These are phyloP conservation scores for Geopyxis carbonaria DNA, from an alignment of 495 filamentous ascomycete species.

Conservation along the genomic window DNA sequence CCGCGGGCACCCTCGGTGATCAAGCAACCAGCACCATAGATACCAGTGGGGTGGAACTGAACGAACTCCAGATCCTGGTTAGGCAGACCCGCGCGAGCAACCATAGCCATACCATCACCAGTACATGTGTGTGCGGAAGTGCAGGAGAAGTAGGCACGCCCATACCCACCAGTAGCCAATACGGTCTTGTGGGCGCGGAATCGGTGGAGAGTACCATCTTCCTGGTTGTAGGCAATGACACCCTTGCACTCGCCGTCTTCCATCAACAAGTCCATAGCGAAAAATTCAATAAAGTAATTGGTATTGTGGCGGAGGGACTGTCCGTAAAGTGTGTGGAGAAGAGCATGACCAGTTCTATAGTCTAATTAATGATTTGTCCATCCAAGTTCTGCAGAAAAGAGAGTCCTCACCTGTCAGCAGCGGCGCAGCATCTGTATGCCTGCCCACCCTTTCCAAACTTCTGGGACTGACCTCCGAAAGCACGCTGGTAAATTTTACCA, in stretches of 20 bases:
- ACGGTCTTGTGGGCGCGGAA: conserved; percentile 94
- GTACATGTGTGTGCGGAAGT: conserved; percentile 96
- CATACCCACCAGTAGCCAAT: conserved; percentile 88
- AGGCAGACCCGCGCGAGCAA: conserved; percentile 87
- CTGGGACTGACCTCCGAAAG: conserved; percentile 91
- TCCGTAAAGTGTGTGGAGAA: conserved; percentile 94
- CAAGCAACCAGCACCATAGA: conserved; percentile 95
- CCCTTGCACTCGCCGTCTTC: conserved; percentile 89
- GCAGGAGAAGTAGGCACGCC: conserved; percentile 92
- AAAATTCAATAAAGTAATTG: conserved; percentile 99
- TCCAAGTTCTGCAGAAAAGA: neutral
- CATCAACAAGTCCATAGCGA: conserved; percentile 91
- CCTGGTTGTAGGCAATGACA: conserved; percentile 93
- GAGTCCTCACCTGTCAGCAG: conserved; percentile 44
- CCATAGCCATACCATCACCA: conserved; percentile 98
- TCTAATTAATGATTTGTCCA: conserved; percentile 1
- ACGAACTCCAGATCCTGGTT: conserved; percentile 99
- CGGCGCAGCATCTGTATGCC: conserved; percentile 89
- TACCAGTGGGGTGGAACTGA: conserved; percentile 98
- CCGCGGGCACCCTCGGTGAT: conserved; percentile 97
- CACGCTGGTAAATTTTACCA: conserved; percentile 94
- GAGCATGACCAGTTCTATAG: conserved; percentile 76
- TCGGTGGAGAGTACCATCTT: conserved; percentile 90
- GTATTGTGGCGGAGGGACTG: conserved; percentile 94
- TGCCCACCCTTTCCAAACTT: conserved; percentile 91